Base-by-base conservation (phyloP, 2,329 filamentous ascomycete genomes). In the Aschersonia sp. region DNA sequence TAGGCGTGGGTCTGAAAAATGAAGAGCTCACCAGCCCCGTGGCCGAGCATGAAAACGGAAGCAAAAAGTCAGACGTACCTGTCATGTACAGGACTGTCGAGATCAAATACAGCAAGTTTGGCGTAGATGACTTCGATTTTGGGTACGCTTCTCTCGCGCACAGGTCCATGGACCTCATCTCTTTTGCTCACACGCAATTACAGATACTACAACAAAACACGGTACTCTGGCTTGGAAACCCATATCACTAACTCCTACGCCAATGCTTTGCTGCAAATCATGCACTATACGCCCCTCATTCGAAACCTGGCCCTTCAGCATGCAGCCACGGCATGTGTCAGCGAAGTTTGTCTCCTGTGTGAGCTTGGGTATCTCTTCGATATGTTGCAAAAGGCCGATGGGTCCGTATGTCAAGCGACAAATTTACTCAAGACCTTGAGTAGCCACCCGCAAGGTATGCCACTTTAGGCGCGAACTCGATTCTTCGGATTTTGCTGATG, bases 61-160 rank as follows among this genome's bases (percentile, higher is more conserved):
- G 83, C 53, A 77, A 83, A 48, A 84, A 87, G 53, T 79, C 84
- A 41, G 88, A 95, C 48, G 84, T 92, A 5, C 84, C 90, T 29
- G 77, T 85, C 7, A 87, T 92, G 69, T 98, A 98, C 63, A 82
- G 85, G 53, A 89, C 88, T 57, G 85, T 95, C 9, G 90, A 97
- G 63, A 98, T 98, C 67, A 95, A 95, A 62, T 98, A 97, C 69
- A 95, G 90, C 72, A 94, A 88, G 61, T 98, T 95, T 63, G 92
- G 92, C 22, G 88, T 98, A n/a, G 90, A 97, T 58, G 94, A 98
- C 63, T 98, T 98, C 62, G 92, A 98, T 63, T 98, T 98, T 66
- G 84, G 84, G 81, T 87, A 68, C 57, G 79, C 65, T 32, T 29
- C 10, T 41, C 9, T 37, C 35, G 8, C 12, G 35, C 8, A 8